These are phyloP conservation scores for Endocarpon pusillum DNA, from an alignment of 495 filamentous ascomycete genomes.

Conservation along the genomic window DNA sequence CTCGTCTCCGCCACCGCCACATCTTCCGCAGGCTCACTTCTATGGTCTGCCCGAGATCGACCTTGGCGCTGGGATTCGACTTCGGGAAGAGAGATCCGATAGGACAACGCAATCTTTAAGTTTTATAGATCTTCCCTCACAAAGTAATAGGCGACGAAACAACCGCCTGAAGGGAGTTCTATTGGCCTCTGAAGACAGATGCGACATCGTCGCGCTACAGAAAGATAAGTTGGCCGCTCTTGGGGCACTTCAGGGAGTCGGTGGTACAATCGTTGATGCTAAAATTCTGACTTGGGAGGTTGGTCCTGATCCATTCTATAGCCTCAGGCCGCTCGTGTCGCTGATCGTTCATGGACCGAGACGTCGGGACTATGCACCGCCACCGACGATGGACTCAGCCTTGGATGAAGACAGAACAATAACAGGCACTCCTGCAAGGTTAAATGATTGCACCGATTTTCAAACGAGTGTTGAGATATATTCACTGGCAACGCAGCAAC, in stretches of 20 bases:
- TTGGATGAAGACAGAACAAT: slow-evolving; percentile 8
- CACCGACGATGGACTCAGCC: slow-evolving; percentile 2
- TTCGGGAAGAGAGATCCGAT: slow-evolving; percentile 22
- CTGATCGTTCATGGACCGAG: slow-evolving; percentile 60
- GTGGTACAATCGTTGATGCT: slow-evolving; percentile 64
- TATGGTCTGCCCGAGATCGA: slow-evolving; percentile 41
- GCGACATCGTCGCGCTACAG: slow-evolving; percentile 55
- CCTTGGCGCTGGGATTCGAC: slow-evolving; percentile 8
- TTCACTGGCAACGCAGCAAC: slow-evolving; percentile 50
- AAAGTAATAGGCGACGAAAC: not conserved
- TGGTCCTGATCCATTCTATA: slow-evolving; percentile 21
- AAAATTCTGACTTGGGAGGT: slow-evolving; percentile 53
- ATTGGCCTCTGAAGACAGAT: slow-evolving; percentile 54
- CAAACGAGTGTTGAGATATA: slow-evolving; percentile 79
- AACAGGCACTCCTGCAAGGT: slow-evolving; percentile 6
- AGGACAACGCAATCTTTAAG: slow-evolving; percentile 59
- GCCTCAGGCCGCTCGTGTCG: slow-evolving; percentile 47
- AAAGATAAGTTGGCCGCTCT: slow-evolving; percentile 47
- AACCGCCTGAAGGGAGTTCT: slow-evolving; percentile 46
- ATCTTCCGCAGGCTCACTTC: slow-evolving; percentile 64
- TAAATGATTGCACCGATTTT: slow-evolving; percentile 36
- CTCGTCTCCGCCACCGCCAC: slow-evolving; percentile 51
- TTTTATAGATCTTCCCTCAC: slow-evolving; percentile 49
- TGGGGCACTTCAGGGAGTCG: slow-evolving; percentile 53
- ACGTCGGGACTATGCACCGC: too few species aligned